phyloP scores from a whole-genome alignment of 768 basidiomycete genomes.

The Amanita thiersii region DNA sequence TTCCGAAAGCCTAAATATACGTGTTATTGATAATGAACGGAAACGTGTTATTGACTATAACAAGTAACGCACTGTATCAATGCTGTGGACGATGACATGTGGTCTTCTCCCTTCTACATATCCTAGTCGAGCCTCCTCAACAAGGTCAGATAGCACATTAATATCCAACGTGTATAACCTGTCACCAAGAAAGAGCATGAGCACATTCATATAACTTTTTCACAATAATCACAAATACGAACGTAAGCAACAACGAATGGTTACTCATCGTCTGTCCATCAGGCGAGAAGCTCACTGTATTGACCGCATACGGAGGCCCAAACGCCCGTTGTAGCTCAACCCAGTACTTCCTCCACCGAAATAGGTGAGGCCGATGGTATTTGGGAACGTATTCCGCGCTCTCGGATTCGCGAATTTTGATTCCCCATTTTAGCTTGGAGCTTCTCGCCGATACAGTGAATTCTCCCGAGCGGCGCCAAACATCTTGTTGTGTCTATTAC shows the following conservation, averaged over 20 bases:
- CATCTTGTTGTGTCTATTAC: conserved; percentile 35
- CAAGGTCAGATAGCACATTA: conserved; percentile 29
- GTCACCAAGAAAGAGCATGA: too few species aligned
- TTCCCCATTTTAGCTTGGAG: conserved; percentile 30
- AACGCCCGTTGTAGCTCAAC: conserved; percentile 25
- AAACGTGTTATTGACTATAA: conserved; percentile 32
- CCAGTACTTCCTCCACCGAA: conserved; percentile 33
- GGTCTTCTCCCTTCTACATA: conserved; percentile 33
- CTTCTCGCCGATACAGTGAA: conserved; percentile 30
- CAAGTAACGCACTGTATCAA: conserved; percentile 20
- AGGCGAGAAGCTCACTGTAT: too few species aligned
- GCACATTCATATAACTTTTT: too few species aligned
- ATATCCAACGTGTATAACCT: conserved; percentile 39
- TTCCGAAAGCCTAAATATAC: conserved; percentile 13
- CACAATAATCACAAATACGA: too few species aligned
- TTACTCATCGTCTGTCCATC: too few species aligned
- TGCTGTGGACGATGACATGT: conserved; percentile 31
- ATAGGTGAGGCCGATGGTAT: conserved; percentile 29
- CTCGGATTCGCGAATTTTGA: conserved; percentile 18
- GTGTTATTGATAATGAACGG: conserved; percentile 32
- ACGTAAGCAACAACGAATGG: too few species aligned
- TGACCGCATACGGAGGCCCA: too few species aligned
- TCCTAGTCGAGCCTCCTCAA: conserved; percentile 31
- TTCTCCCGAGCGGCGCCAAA: conserved; percentile 35
- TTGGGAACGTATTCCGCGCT: conserved; percentile 33